Evolutionary conservation across 1,284 basidiomycete genomes (phyloP).

Genomic region (Uromyces viciae-fabae): DNA sequence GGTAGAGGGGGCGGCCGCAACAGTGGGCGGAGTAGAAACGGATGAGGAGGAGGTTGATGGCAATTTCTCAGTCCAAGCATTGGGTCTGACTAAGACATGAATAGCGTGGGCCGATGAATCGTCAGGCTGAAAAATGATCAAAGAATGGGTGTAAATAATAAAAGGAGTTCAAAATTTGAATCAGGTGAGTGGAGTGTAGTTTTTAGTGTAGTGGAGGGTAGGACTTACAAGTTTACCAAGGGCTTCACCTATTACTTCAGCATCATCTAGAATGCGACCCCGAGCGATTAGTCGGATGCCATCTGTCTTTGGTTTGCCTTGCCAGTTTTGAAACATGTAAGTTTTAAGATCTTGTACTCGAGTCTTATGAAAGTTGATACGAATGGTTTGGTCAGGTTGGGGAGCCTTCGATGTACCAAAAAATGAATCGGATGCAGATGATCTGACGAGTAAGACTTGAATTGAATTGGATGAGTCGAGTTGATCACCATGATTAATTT

Average conservation of each 20-base stretch:
- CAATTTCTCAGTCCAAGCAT: slow-evolving; percentile 42
- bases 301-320: slow-evolving; percentile 41
- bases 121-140: slow-evolving; percentile 5
- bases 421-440: slow-evolving; percentile 20
- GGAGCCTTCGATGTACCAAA: slow-evolving; percentile 1
- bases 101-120: slow-evolving; percentile 32
- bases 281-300: slow-evolving; percentile 40
- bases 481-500: slow-evolving; percentile 32
- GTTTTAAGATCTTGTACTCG: slow-evolving; percentile 34
- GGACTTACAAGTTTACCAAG: slow-evolving; percentile 1
- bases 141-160: not conserved
- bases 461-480: slow-evolving; percentile 29
- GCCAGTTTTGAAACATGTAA: slow-evolving; percentile 36
- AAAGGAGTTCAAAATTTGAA: not conserved
- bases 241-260: slow-evolving; percentile 25
- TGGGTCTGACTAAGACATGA: slow-evolving; percentile 43
- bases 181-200: not conserved
- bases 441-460: slow-evolving; percentile 25
- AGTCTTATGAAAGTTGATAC: slow-evolving; percentile 22
- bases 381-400: slow-evolving; percentile 10
- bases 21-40: slow-evolving; percentile 36
- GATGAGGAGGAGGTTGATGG: slow-evolving; percentile 2
- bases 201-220: not conserved
- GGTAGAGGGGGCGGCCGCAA: not conserved
- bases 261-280: slow-evolving; percentile 36